Percentiles rank a stretch among this genome's conserved stretches.
Conservation (phyloP, 495 filamentous ascomycete species). For the Annulohypoxylon maeteangense region DNA sequence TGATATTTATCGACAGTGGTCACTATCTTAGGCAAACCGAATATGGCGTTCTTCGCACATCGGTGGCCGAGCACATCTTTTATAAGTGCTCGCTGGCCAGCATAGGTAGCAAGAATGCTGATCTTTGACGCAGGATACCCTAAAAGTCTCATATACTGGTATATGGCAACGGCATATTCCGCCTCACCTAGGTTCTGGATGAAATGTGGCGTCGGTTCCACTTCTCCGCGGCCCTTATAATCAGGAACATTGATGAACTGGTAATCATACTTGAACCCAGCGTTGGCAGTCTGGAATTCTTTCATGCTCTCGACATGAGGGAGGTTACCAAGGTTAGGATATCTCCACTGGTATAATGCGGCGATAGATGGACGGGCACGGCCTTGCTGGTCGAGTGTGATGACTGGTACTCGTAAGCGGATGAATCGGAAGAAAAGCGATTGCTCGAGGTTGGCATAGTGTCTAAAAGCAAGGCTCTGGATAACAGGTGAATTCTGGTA, state of each 20-base stretch:
- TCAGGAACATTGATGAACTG: constrained; percentile 97
- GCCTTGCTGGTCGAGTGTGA: constrained; percentile 92
- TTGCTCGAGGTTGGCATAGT: constrained; percentile 96
- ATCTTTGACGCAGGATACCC: constrained; percentile 95
- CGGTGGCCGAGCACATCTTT: constrained; percentile 88
- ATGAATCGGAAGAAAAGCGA: constrained; percentile 92
- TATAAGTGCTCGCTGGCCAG: constrained; percentile 92
- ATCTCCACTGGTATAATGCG: constrained; percentile 93
- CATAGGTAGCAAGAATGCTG: constrained; percentile 91
- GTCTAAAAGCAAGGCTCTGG: constrained; percentile 93
- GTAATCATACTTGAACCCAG: constrained; percentile 92
- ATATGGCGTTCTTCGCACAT: constrained; percentile 83
- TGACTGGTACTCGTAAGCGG: constrained; percentile 86
- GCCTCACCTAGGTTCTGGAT: constrained; percentile 97
- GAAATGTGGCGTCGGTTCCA: constrained; percentile 93
- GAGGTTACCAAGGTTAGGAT: constrained; percentile 81
- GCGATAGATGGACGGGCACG: constrained; percentile 88
- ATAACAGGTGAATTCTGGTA: constrained; percentile 96
- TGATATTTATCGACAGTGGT: constrained; percentile 98
- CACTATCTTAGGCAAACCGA: constrained; percentile 90
- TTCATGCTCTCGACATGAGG: constrained; percentile 71
- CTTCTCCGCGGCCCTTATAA: constrained; percentile 90
- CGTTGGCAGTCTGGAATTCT: constrained; percentile 86
- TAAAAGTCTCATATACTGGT: constrained; percentile 96
- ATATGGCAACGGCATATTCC: constrained; percentile 95